Percentiles rank a stretch among this genome's conserved stretches.
Conservation (phyloP, 2,329 filamentous ascomycete genomes). For the Sclerotinia subarctica region DNA sequence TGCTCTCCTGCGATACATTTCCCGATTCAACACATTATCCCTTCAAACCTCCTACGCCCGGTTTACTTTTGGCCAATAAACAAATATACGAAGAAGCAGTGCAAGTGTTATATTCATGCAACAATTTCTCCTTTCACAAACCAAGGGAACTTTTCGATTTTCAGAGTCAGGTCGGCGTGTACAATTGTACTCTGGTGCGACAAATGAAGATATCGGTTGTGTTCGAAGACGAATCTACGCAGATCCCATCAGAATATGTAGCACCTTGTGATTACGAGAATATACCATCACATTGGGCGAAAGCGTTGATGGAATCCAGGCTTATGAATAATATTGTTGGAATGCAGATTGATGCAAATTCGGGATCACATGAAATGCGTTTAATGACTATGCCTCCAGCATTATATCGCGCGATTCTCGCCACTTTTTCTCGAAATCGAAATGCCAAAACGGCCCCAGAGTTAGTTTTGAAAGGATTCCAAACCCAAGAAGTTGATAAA, state of each 20-base stretch:
- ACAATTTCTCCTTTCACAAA: conserved; percentile 16
- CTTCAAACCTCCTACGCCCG: conserved; percentile 17
- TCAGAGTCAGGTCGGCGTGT: conserved; percentile 5
- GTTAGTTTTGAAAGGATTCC: conserved; percentile 13
- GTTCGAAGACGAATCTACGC: conserved; percentile 11
- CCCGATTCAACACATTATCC: conserved; percentile 17
- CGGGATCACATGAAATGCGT: conserved; percentile 3
- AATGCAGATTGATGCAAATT: conserved; percentile 16
- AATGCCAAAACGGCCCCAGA: neutral
- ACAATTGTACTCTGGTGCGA: conserved; percentile 12
- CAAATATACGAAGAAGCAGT: conserved; percentile 15
- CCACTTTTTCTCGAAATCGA: conserved; percentile 11
- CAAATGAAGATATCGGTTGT: conserved; percentile 15
- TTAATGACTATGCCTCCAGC: conserved; percentile 12
- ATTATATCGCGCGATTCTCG: conserved; percentile 8
- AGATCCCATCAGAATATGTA: conserved; percentile 1
- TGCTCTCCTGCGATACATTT: conserved; percentile 17
- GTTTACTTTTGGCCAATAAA: conserved; percentile 1
- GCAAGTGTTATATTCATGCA: conserved; percentile 10
- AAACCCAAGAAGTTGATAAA: conserved; percentile 7
- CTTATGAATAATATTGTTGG: conserved; percentile 5
- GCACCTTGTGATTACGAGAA: conserved; percentile 17
- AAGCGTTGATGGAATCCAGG: conserved; percentile 3
- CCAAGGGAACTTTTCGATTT: conserved; percentile 16
- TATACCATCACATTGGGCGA: conserved; percentile 16